Evolutionary conservation across 768 basidiomycete species (phyloP), one percentile per base, ranked within the genome.

Genomic region (Amanita pseudoporphyria): DNA sequence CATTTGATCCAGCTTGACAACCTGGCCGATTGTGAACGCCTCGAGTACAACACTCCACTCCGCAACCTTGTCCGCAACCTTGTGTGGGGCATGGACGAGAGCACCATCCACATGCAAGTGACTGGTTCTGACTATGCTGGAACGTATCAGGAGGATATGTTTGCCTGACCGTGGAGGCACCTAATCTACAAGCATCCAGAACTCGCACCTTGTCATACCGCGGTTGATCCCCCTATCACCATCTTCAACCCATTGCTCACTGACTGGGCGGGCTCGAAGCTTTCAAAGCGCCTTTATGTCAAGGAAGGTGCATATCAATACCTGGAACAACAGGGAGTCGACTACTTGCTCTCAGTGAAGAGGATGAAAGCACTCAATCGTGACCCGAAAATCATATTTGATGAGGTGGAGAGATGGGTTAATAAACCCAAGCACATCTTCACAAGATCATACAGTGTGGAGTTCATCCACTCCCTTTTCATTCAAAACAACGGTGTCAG

Each of bases 331-430:
- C 39, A 40, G 12, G 39, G 39, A 3, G 7, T 9, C 7, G 39
- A 40, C 16, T 40, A 40, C 12, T 40, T 40, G 39, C 3, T 40
- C 2, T 40, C 39, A 3, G n/a, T 9, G 4, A 12, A 13, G 39
- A 18, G 7, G 39, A 9, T 40, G 5, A 40, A 32, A 44, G 28
- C 50, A 56, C 50, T 9, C 4, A 18, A 18, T 9, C 5, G 16
- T 5, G 39, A 40, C 16, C 39, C 16, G n/a, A 18, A 3, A 4
- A 18, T 40, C 39, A 5, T 40, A 9, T 40, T 40, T 18, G 3
- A 12, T 3, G 39, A 40, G 16, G 64, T 66, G 18, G 55, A 57
- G 43, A 49, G 42, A 7, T 66, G 64, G 61, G 49, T 64, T 3
- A 18, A 53, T 18, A 35, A 57, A 12, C 61, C 58, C 9, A 53